Evolutionary conservation across 164 flowering plant species (phyloP), one percentile per base, ranked within the genome.

Genomic region (Macadamia tetraphylla): DNA sequence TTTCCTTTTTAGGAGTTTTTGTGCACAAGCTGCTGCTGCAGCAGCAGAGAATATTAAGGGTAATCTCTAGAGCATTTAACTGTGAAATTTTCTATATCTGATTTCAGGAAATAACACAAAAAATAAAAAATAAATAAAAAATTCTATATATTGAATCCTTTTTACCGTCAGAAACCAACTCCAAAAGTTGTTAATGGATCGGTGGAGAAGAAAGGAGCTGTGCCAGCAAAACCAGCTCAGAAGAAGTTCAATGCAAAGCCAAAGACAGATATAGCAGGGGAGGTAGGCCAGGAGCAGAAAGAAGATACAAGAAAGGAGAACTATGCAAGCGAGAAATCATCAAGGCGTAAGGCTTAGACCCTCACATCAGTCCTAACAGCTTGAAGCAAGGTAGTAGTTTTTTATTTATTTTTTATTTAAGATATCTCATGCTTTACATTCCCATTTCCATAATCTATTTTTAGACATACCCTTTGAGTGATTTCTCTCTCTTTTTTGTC

Each of bases 331-430:
- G 76, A 43, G 67, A 81, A 79, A 35, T 69, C 76, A 63, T 70
- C 75, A 1, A 57, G 43, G 32, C 91, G 83, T 84, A 83, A 80
- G 30, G 80, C 68, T 0, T 80, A 71, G 7, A 82, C 93, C 56
- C 85, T 88, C 2, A 81, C 90, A 59, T 79, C 95, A 11, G 78
- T 86, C 57, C 90, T 94, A 44, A 81, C 90, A 59, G 97, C 97
- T 44, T 61, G 98, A 73, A 94, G 99, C 96, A 89, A 94, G 89
- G 90, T 90, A 2, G 23, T 23, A 23, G 23, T 23, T 23, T 23
- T 23, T 23, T 23, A 23, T 23, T 23, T 23, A 23, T 23, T 23
- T 9, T 46, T 46, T 46, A 3, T 11, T 8, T 1, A 3, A 8
- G 51, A 46, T 35, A 1, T 60, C 40, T 35, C 40, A 35, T 35